Base-by-base conservation (phyloP, 768 basidiomycete genomes). In the Udeniomyces megalosporus region DNA sequence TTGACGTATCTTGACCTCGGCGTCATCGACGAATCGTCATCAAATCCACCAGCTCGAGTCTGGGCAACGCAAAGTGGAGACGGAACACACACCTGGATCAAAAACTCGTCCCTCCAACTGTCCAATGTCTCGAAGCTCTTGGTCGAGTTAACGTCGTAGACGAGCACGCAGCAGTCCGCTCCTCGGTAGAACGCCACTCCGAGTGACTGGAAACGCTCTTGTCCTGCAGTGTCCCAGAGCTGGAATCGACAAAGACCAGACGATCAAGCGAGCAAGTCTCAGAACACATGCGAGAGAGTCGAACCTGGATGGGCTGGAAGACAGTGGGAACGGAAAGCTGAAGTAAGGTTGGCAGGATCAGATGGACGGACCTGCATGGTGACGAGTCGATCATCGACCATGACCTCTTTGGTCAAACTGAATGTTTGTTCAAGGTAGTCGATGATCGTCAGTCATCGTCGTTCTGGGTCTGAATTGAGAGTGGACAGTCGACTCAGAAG, bases 181-280 rank as follows among this genome's bases (percentile, higher is more conserved):
- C 95, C 95, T 68, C 95, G 84, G 76, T 99, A 99, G 78, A 97
- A 99, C 4, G 95, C 95, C 50, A 97, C 92, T 29, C 95, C 95
- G 22, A 99, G 83, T 14, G 92, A 96, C 75, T 97, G 93, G 82
- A 99, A 99, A 54, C 95, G 88, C 75, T 99, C 95, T 76, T 99
- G 95, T 31, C 95, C 95, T 15, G 95, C 95, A 54, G 95, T 99
- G 71, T 99, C 95, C 95, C 95, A 99, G 53, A 99, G 78, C 90
- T 97, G 66, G n/a, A 45, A 51, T 32, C 52, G 63, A 60, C 24
- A 59, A 42, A 45, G 48, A n/a, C 17, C 38, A 17, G 17, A 42
- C 8, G 38, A 42, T 42, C 38, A 42, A 42, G 38, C 17, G 38
- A 42, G 38, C 47, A 7, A 24, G 42, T 10, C 17, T 20, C 47